phyloP scores from a whole-genome alignment of 345 rosid genomes.

The Eucalyptus shirleyi region DNA sequence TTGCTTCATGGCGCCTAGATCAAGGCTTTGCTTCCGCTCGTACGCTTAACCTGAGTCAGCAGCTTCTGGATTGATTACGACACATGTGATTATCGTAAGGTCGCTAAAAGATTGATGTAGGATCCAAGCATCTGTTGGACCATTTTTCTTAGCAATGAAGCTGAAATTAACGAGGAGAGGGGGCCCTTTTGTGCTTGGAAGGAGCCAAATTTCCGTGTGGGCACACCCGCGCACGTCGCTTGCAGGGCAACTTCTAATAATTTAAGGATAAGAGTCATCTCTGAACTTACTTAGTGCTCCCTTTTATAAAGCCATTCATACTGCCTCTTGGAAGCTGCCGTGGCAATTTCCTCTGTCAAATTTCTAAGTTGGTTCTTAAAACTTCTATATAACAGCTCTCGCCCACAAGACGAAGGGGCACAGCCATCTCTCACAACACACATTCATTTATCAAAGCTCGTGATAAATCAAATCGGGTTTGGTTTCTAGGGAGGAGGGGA shows the following conservation, averaged over 20 bases:
- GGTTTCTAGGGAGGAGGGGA: too few species aligned
- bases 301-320: not conserved
- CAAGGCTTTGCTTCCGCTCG: not conserved
- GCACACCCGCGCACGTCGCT: too few species aligned
- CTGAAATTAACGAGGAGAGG: not conserved
- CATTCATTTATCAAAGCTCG: too few species aligned
- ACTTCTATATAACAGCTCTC: too few species aligned
- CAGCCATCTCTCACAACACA: too few species aligned
- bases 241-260: not conserved
- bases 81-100: not conserved
- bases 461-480: too few species aligned
- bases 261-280: not conserved
- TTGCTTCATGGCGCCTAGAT: not conserved
- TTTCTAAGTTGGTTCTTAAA: too few species aligned
- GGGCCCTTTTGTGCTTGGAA: not conserved
- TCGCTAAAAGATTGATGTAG: not conserved
- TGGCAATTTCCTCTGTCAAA: not conserved
- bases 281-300: not conserved
- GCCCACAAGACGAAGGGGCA: too few species aligned
- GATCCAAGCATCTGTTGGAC: not conserved
- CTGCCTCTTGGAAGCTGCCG: not conserved
- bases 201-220: not conserved
- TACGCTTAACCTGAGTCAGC: not conserved
- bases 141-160: not conserved
- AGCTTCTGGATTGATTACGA: not conserved